phyloP scores from a whole-genome alignment of 305 asterid genomes.

The Rubia balearica region DNA sequence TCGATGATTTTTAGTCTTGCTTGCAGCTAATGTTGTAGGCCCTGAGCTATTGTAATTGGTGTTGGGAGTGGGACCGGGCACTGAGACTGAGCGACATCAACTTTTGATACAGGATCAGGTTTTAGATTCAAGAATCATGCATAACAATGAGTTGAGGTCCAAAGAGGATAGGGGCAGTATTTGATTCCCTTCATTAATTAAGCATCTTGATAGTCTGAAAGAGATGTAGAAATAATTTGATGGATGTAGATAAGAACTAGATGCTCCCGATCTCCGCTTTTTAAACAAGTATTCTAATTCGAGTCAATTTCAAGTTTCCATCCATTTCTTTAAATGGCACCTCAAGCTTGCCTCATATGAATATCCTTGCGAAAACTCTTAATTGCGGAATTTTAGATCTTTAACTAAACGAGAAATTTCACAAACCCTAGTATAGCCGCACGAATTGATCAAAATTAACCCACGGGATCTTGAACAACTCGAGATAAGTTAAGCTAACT shows the following conservation, averaged over 20 bases:
- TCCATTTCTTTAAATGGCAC: conserved; percentile 4
- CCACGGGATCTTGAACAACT: no score
- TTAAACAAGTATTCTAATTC: conserved; percentile 13
- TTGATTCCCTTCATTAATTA: conserved; percentile 17
- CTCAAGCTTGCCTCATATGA: not conserved
- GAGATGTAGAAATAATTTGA: conserved; percentile 16
- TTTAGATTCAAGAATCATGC: conserved; percentile 21
- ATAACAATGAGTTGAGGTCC: conserved; percentile 7
- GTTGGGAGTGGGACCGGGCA: not conserved
- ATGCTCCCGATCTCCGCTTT: conserved; percentile 16
- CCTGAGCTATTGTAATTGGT: no score
- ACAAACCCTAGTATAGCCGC: no score
- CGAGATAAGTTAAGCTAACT: no score
- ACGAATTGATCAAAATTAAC: no score
- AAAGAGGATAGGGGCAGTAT: conserved; percentile 18
- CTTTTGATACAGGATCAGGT: conserved; percentile 3
- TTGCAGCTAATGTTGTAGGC: no score
- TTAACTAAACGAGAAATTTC: no score
- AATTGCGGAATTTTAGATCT: no score
- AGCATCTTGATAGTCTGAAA: conserved; percentile 17
- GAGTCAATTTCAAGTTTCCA: conserved; percentile 18
- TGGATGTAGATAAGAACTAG: conserved; percentile 27
- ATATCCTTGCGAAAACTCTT: no score
- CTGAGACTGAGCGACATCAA: no score
- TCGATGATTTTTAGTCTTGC: no score